A percentile compares a stretch with the other conserved stretches of the same genome.
phyloP scores from a whole-genome alignment of 2,329 filamentous ascomycete genomes.

The Hymenoscyphus linearis region DNA sequence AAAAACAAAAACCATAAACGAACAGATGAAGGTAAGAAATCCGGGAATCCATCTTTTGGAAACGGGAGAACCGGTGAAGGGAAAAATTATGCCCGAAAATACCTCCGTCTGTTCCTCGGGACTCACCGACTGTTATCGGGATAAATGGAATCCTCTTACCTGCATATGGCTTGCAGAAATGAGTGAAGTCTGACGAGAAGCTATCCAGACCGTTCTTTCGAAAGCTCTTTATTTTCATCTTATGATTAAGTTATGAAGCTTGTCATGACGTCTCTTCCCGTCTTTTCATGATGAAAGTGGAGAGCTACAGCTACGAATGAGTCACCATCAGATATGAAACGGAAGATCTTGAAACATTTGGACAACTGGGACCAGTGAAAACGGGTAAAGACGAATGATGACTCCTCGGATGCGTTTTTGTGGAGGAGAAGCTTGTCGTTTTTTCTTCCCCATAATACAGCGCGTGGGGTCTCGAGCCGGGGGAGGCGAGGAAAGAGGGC shows the following conservation, averaged over 20 bases:
- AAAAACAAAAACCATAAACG: background rate
- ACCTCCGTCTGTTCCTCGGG: slow-evolving; percentile 3
- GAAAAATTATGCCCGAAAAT: background rate
- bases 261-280: slow-evolving; percentile 21
- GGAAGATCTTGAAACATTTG: slow-evolving; percentile 25
- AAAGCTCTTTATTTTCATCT: slow-evolving; percentile 10
- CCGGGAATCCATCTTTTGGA: background rate
- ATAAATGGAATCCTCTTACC: slow-evolving; percentile 3
- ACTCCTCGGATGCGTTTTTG: slow-evolving; percentile 14
- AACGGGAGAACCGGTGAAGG: background rate
- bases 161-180: background rate
- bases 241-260: slow-evolving; percentile 5
- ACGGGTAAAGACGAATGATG: slow-evolving; percentile 20
- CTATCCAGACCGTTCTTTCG: background rate
- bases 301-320: slow-evolving; percentile 23
- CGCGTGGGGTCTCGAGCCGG: slow-evolving; percentile 19
- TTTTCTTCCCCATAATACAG: slow-evolving; percentile 19
- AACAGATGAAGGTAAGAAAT: background rate
- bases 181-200: background rate
- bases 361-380: slow-evolving; percentile 1
- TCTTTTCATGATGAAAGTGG: slow-evolving; percentile 13
- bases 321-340: slow-evolving; percentile 28
- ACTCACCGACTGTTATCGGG: background rate
- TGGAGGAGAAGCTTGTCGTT: slow-evolving; percentile 11
- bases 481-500: slow-evolving; percentile 19